Percentiles rank a stretch among this genome's conserved stretches.
phyloP scores from a whole-genome alignment of 495 filamentous ascomycete genomes.

The Penicillium herquei region DNA sequence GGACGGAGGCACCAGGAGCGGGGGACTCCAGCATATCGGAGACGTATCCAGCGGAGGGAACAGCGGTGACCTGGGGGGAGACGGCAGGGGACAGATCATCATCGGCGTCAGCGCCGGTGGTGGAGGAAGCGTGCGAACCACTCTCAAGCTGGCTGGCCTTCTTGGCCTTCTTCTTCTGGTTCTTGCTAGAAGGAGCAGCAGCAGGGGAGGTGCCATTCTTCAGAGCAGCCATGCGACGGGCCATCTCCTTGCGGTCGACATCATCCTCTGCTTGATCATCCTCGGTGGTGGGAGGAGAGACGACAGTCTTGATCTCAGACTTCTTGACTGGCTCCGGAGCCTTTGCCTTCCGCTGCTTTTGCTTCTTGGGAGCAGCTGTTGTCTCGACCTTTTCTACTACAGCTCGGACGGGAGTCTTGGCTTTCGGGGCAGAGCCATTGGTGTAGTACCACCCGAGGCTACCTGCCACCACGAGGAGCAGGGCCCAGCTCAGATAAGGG shows the following conservation, averaged over 20 bases:
- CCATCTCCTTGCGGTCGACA: constrained; percentile 69
- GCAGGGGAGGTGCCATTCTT: constrained; percentile 58
- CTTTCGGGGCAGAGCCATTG: constrained; percentile 36
- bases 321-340: constrained; percentile 32
- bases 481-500: constrained; percentile 55
- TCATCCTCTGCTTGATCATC: constrained; percentile 54
- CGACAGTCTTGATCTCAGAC: constrained; percentile 36
- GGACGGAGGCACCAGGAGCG: constrained; percentile 65
- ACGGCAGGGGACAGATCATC: constrained; percentile 69
- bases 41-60: constrained; percentile 56
- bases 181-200: constrained; percentile 40
- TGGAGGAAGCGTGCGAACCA: constrained; percentile 59
- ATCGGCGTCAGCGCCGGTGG: constrained; percentile 75
- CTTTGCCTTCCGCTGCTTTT: constrained; percentile 42
- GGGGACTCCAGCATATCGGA: constrained; percentile 85
- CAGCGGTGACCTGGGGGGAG: constrained; percentile 56
- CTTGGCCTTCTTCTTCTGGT: constrained; percentile 62
- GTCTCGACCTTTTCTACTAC: constrained; percentile 37
- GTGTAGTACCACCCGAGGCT: constrained; percentile 49
- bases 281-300: constrained; percentile 38
- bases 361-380: constrained; percentile 37
- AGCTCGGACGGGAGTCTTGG: constrained; percentile 30
- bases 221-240: constrained; percentile 62
- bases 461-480: constrained; percentile 52
- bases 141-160: constrained; percentile 38